These are phyloP conservation scores for Pythium folliculosum DNA, from an alignment of 352 stramenopile species.

Conservation along the genomic window DNA sequence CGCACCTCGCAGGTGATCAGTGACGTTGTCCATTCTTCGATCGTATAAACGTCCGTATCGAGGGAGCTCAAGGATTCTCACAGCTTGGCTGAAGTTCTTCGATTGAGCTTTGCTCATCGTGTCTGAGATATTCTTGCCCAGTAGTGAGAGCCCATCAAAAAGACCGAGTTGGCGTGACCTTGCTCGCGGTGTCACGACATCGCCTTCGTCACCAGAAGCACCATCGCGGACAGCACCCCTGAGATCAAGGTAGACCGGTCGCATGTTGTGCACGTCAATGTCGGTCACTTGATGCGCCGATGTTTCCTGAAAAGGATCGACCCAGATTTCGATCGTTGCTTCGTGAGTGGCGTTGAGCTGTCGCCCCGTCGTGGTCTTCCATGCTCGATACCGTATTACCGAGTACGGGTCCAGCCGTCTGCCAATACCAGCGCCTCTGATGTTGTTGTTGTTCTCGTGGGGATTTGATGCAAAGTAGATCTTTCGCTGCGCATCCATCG, in stretches of 20 bases:
- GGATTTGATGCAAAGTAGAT: slow-evolving; percentile 52
- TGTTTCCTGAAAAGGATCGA: slow-evolving; percentile 33
- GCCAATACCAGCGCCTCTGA: slow-evolving; percentile 22
- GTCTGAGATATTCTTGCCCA: neutral
- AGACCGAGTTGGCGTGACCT: neutral
- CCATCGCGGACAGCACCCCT: slow-evolving; percentile 33
- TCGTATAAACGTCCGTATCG: slow-evolving; percentile 62
- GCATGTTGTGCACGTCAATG: slow-evolving; percentile 25
- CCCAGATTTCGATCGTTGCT: slow-evolving; percentile 53
- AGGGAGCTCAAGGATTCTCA: slow-evolving; percentile 51
- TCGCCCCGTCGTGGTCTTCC: slow-evolving; percentile 35
- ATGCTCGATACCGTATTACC: slow-evolving; percentile 27
- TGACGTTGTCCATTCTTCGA: slow-evolving; percentile 34
- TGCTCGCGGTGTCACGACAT: neutral
- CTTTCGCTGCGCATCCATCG: slow-evolving; percentile 46
- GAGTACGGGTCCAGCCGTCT: slow-evolving; percentile 15
- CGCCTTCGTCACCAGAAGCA: neutral
- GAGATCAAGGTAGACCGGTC: slow-evolving; percentile 39
- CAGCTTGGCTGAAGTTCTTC: neutral
- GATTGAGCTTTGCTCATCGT: neutral
- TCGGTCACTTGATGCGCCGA: slow-evolving; percentile 14
- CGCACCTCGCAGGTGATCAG: slow-evolving; percentile 8
- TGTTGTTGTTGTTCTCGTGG: slow-evolving; percentile 51
- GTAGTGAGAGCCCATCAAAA: neutral
- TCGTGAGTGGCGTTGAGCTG: slow-evolving; percentile 31